Evolutionary conservation across 31 red algal genomes (phyloP).

Genomic region (Odonthalia washingtoniensis): DNA sequence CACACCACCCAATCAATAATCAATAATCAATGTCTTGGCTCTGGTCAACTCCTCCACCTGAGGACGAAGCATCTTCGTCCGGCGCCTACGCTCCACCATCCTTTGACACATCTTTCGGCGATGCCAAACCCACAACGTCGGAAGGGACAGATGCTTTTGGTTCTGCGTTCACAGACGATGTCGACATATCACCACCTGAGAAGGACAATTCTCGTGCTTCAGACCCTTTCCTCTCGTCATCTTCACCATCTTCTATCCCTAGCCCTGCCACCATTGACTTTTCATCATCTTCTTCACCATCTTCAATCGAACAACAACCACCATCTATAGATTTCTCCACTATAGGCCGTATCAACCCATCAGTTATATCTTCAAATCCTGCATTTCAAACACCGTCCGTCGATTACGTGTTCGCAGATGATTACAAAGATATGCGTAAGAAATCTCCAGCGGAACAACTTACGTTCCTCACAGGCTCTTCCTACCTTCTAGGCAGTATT

Average conservation of each 20-base stretch:
- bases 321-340: slow-evolving; percentile 50
- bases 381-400: slow-evolving; percentile 17
- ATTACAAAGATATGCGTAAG: slow-evolving; percentile 75
- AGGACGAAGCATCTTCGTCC: slow-evolving; percentile 31
- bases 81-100: neutral
- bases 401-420: slow-evolving; percentile 92
- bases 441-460: slow-evolving; percentile 93
- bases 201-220: neutral
- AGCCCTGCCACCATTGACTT: slow-evolving; percentile 43
- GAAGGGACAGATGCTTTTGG: neutral
- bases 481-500: slow-evolving; percentile 73
- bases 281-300: slow-evolving; percentile 14
- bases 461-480: slow-evolving; percentile 81
- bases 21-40: slow-evolving; percentile 82
- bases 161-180: neutral
- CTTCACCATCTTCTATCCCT: neutral
- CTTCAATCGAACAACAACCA: neutral
- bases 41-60: slow-evolving; percentile 57
- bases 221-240: slow-evolving; percentile 2
- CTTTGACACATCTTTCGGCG: neutral
- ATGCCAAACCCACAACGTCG: neutral
- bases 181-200: neutral
- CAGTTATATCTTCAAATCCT: slow-evolving; percentile 10
- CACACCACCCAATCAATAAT: no score
- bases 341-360: slow-evolving; percentile 62